A percentile compares a stretch with the other conserved stretches of the same genome.
Evolutionary conservation across 2,329 filamentous ascomycete genomes (phyloP).

Genomic region (Colletotrichum godetiae): DNA sequence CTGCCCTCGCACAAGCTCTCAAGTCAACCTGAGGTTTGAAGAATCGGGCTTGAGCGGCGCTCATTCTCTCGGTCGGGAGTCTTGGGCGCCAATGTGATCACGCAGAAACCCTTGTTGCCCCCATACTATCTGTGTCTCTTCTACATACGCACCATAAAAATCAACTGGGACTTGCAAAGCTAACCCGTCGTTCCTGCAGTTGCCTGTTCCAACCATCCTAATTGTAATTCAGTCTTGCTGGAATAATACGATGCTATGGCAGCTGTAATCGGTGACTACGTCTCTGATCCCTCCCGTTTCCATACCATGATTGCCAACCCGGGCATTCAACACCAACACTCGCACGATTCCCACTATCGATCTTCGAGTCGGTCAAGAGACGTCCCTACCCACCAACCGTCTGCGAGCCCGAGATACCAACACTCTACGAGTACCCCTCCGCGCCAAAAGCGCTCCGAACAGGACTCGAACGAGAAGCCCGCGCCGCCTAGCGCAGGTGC

Average conservation of each 20-base stretch:
- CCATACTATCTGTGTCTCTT: neutral
- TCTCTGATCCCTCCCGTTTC: constrained; percentile 77
- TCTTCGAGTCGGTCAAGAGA: constrained; percentile 50
- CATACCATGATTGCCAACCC: constrained; percentile 74
- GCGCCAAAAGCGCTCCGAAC: constrained; percentile 30
- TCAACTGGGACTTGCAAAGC: neutral
- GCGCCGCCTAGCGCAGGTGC: constrained; percentile 51
- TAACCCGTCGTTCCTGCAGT: constrained; percentile 8
- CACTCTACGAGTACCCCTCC: constrained; percentile 31
- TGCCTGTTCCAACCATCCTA: constrained; percentile 31
- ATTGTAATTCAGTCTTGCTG: constrained; percentile 35
- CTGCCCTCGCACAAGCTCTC: neutral
- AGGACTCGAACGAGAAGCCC: constrained; percentile 35
- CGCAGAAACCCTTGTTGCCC: neutral
- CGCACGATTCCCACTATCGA: constrained; percentile 56
- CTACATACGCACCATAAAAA: neutral
- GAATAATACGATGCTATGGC: constrained; percentile 65
- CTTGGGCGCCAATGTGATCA: neutral
- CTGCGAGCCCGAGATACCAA: constrained; percentile 45
- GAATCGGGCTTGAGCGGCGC: too few relatives aligned
- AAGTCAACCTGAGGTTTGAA: neutral
- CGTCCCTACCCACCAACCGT: constrained; percentile 41
- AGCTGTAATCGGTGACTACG: constrained; percentile 76
- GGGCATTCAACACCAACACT: constrained; percentile 57
- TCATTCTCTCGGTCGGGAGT: neutral